phyloP scores from a whole-genome alignment of 73 alveolate species.

The Paramecium primaurelia region DNA sequence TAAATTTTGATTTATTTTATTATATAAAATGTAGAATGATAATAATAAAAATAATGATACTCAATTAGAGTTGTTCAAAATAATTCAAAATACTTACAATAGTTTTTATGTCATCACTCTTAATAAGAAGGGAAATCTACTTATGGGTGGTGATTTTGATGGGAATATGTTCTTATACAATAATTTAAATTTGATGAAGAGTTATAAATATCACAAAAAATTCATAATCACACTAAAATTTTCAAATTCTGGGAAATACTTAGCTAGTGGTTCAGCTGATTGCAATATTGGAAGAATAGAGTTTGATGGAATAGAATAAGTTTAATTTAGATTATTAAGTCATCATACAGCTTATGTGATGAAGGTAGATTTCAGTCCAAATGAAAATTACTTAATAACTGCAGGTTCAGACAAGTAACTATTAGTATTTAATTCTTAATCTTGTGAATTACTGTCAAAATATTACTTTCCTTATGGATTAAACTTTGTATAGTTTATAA shows the following conservation, averaged over 20 bases:
- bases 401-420: not conserved
- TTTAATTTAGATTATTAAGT: not conserved
- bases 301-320: not conserved
- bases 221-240: not conserved
- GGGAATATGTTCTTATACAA: not conserved
- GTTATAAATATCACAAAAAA: not conserved
- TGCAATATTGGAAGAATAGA: not conserved
- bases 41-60: not conserved
- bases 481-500: not conserved
- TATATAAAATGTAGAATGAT: not conserved
- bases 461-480: not conserved
- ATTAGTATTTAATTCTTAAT: not conserved
- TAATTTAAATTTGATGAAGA: not conserved
- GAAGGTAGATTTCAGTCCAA: not conserved
- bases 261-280: constrained; percentile 23
- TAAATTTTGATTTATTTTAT: not conserved
- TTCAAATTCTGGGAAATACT: not conserved
- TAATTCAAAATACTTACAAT: not conserved
- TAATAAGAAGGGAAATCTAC: not conserved
- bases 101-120: not conserved
- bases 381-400: not conserved
- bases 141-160: not conserved
- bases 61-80: not conserved
- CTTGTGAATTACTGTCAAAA: not conserved
- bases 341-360: not conserved